These are phyloP conservation scores for Fusarium pseudonygamai DNA, from an alignment of 2,329 filamentous ascomycete genomes.

Conservation along the genomic window DNA sequence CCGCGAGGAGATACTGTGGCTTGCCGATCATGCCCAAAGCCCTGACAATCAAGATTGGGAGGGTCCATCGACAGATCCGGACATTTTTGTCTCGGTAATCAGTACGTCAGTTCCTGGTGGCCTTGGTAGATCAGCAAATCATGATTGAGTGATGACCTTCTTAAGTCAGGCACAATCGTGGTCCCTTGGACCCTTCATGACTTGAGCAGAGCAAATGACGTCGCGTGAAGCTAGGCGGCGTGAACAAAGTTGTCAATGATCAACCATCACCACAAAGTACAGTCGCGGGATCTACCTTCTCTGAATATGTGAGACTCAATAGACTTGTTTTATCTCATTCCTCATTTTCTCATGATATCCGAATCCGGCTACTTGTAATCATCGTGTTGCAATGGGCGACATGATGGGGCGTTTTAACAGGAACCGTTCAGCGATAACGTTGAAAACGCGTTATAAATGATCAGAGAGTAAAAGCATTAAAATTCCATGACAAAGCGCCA, in stretches of 20 bases:
- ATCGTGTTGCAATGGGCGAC: fast-evolving
- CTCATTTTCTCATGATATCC: fast-evolving
- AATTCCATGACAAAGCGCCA: neutral
- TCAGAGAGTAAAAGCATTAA: neutral
- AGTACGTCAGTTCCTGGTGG: neutral
- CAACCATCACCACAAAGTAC: no score
- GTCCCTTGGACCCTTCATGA: neutral
- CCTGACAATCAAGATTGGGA: fast-evolving
- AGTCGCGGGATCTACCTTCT: no score
- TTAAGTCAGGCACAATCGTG: neutral
- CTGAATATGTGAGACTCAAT: neutral
- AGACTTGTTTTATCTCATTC: neutral
- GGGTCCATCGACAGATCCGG: neutral
- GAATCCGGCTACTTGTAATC: fast-evolving
- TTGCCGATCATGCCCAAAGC: neutral
- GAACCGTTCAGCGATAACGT: neutral
- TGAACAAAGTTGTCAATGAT: neutral
- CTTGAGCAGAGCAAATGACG: neutral
- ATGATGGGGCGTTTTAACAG: fast-evolving
- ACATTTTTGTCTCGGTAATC: neutral
- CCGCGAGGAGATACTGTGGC: neutral
- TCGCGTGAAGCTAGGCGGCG: fast-evolving
- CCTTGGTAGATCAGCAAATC: neutral
- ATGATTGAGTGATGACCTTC: neutral
- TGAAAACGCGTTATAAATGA: no score